Evolutionary conservation across 2,329 filamentous ascomycete species (phyloP).

Genomic region (Aspergillus intermedius): DNA sequence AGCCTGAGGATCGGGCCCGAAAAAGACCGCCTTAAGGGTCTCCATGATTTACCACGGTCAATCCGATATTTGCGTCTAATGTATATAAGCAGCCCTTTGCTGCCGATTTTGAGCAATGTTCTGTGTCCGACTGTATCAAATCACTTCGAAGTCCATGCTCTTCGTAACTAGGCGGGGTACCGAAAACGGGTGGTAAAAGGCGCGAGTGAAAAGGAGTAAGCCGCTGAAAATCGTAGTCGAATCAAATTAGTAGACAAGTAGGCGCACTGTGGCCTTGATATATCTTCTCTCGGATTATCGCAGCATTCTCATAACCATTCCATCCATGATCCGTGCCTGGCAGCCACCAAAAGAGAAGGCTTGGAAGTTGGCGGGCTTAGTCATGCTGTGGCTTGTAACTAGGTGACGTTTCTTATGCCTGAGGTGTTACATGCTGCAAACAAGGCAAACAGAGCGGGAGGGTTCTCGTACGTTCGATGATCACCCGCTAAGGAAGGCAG

Average conservation of each 20-base stretch:
- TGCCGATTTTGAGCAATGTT: no score
- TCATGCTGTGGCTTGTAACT: not conserved
- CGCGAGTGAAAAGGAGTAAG: not conserved
- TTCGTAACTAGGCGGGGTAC: not conserved
- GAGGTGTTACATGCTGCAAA: constrained; percentile 23
- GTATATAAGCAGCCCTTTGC: no score
- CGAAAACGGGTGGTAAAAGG: not conserved
- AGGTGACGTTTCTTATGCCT: constrained; percentile 13
- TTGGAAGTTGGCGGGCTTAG: constrained; percentile 2
- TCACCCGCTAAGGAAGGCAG: constrained; percentile 16
- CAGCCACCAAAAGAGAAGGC: not conserved
- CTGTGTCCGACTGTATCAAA: not conserved
- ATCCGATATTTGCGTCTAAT: no score
- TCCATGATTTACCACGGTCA: constrained; percentile 58
- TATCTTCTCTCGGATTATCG: not conserved
- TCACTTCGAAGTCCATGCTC: not conserved
- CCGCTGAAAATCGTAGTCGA: not conserved
- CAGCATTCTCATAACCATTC: not conserved
- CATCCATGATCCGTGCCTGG: constrained; percentile 5
- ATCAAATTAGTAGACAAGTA: not conserved
- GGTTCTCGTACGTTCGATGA: constrained; percentile 7
- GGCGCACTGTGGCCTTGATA: not conserved
- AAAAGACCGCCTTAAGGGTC: constrained; percentile 76
- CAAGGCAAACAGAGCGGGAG: constrained; percentile 24
- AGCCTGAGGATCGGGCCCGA: constrained; percentile 83